A percentile compares a stretch with the other conserved stretches of the same genome.
These are phyloP conservation scores for Candida sanyaensis DNA, from an alignment of 1,139 yeast genomes.

Conservation along the genomic window DNA sequence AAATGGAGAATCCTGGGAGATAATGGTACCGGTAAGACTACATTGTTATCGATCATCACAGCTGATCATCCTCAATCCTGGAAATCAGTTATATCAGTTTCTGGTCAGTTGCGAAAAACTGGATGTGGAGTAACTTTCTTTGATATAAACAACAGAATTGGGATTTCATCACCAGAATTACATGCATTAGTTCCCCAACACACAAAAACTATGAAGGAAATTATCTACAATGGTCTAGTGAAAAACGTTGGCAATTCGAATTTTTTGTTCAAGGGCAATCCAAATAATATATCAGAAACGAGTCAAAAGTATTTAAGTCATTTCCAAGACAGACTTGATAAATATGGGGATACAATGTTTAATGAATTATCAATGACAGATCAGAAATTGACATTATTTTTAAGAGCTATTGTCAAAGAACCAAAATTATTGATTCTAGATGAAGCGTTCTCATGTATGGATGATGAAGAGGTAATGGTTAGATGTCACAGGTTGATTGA, in stretches of 20 bases:
- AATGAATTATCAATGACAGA: constrained; percentile 62
- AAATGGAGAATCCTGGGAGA: constrained; percentile 89
- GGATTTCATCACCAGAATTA: constrained; percentile 88
- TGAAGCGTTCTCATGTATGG: constrained; percentile 94
- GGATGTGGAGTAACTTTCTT: constrained; percentile 74
- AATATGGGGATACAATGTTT: constrained; percentile 42
- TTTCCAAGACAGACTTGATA: constrained; percentile 30
- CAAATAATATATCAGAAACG: constrained; percentile 14
- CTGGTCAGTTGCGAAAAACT: constrained; percentile 68
- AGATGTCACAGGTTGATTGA: constrained; percentile 68
- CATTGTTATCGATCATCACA: constrained; percentile 77
- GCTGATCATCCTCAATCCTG: constrained; percentile 98
- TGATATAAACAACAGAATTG: constrained; percentile 76
- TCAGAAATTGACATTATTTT: constrained; percentile 76
- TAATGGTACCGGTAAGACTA: constrained; percentile 93
- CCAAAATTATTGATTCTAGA: constrained; percentile 83
- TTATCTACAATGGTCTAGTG: constrained; percentile 73
- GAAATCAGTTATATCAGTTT: constrained; percentile 66
- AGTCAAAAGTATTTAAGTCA: constrained; percentile 21
- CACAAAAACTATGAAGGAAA: constrained; percentile 50
- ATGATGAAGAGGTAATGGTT: constrained; percentile 55
- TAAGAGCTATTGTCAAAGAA: constrained; percentile 72
- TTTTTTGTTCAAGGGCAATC: constrained; percentile 28
- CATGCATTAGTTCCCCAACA: constrained; percentile 76
- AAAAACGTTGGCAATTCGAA: constrained; percentile 58